Conservation (phyloP, 768 basidiomycete genomes). For the Amanita fuliginea region DNA sequence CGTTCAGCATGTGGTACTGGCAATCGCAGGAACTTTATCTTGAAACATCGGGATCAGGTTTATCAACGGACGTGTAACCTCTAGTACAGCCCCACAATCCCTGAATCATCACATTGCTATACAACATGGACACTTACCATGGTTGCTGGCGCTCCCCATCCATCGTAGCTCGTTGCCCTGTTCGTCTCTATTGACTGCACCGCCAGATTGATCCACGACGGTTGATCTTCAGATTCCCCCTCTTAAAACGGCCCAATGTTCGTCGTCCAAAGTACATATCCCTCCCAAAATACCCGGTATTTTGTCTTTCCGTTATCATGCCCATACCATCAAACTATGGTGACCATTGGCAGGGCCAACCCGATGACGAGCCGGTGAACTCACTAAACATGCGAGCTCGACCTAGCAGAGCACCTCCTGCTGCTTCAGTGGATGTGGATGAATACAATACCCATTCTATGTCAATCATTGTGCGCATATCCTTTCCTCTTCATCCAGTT, state of each 20-base stretch:
- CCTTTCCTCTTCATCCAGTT: not conserved
- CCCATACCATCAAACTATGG: constrained; percentile 20
- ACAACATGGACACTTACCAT: not conserved
- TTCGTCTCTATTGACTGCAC: constrained; percentile 1
- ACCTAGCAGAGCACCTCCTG: constrained; percentile 19
- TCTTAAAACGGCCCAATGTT: not conserved
- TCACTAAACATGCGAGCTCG: constrained; percentile 17
- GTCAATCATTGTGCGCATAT: constrained; percentile 12
- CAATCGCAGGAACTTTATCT: not conserved
- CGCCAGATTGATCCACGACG: not conserved
- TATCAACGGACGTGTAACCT: not conserved
- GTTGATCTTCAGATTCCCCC: not conserved
- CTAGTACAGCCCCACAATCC: not conserved
- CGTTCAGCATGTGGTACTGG: no score
- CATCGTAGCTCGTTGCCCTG: not conserved
- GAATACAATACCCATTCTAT: constrained; percentile 24
- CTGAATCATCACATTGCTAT: not conserved
- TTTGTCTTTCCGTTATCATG: constrained; percentile 16
- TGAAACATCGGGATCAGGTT: not conserved
- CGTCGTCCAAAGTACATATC: not conserved
- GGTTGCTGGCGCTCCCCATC: not conserved
- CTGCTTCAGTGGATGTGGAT: constrained; percentile 21
- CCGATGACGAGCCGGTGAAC: no score
- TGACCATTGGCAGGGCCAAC: constrained; percentile 22
- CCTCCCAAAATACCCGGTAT: not conserved